Evolutionary conservation across 768 basidiomycete species (phyloP), one percentile per base, ranked within the genome.

Genomic region (Mycena galericulata): DNA sequence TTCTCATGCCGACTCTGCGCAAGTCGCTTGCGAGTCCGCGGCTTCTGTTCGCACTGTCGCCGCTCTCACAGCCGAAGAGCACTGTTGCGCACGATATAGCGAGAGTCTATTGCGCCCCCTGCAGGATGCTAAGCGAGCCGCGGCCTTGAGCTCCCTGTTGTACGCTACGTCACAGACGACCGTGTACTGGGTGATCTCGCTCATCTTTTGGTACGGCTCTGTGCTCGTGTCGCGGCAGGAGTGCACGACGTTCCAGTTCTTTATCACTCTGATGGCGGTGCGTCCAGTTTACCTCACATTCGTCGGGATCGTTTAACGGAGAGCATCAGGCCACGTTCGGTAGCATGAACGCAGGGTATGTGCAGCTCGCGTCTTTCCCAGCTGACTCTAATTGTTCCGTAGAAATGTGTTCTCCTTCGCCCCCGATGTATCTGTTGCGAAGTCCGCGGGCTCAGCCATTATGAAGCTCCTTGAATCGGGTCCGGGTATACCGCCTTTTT

Each of bases 1-100:
- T 72, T 82, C 90, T 0, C 94, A 98, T 74, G 92, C 90, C 73
- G 79, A 79, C 5, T 94, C 93, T 18, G 93, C 96, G 7, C 95
- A 97, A 67, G 77, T 96, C 17, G 96, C 96, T 29, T 96, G 95
- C 73, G 97, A 98, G 79, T 95, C 95, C 29, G 94, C 95, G 26
- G 90, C 87, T 14, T 87, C 96, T 11, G 95, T 97, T 74, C 88
- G 94, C 34, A 98, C 97, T 1, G 96, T 98, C 27, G 95, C 96
- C 6, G 85, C 91, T 1, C 84, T 98, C 29, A 97, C 95, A 0
- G 84, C 95, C 24, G 97, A 98, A 76, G 87, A 90, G n/a, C 92
- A 95, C 69, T 94, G 93, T 75, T 81, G 86, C 47, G 73, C 81
- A n/a, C 76, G 88, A 11, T 94, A 94, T 78, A 89, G 88, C 73